Evolutionary conservation across 164 flowering plant genomes (phyloP).

Genomic region (Vitis riparia): DNA sequence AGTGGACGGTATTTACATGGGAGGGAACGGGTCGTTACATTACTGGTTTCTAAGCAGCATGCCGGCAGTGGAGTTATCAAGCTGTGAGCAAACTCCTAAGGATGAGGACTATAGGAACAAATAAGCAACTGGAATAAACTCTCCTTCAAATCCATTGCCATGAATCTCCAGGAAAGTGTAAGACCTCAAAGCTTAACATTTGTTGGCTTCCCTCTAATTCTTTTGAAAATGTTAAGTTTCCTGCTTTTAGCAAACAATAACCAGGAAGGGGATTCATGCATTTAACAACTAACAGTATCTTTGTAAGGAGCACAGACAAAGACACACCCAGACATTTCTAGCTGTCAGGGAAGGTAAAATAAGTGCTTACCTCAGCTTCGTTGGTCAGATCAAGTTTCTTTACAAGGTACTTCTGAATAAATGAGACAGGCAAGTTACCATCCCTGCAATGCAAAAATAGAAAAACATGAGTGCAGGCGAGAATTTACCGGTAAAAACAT

Average conservation of each 20-base stretch:
- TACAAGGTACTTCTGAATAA: constrained; percentile 76
- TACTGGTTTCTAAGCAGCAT: too few relatives aligned
- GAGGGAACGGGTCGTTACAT: too few relatives aligned
- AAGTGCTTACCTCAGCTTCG: constrained; percentile 73
- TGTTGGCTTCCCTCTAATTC: neutral
- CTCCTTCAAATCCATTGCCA: too few relatives aligned
- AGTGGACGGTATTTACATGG: too few relatives aligned
- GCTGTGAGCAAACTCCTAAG: too few relatives aligned
- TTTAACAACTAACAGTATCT: too few relatives aligned
- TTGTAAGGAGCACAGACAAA: too few relatives aligned
- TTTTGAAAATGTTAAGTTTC: neutral
- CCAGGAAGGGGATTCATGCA: neutral
- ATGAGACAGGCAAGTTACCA: constrained; percentile 67
- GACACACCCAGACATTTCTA: neutral
- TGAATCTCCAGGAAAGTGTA: too few relatives aligned
- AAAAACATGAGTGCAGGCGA: neutral
- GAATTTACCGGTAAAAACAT: neutral
- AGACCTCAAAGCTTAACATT: too few relatives aligned
- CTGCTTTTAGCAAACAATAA: neutral
- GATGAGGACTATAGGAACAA: too few relatives aligned
- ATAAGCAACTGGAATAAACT: too few relatives aligned
- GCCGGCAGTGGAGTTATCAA: too few relatives aligned
- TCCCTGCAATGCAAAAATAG: constrained; percentile 53
- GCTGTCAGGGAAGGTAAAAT: neutral
- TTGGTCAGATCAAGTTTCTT: constrained; percentile 74